Evolutionary conservation across 495 filamentous ascomycete species (phyloP).

Genomic region (Daldinia childiae): DNA sequence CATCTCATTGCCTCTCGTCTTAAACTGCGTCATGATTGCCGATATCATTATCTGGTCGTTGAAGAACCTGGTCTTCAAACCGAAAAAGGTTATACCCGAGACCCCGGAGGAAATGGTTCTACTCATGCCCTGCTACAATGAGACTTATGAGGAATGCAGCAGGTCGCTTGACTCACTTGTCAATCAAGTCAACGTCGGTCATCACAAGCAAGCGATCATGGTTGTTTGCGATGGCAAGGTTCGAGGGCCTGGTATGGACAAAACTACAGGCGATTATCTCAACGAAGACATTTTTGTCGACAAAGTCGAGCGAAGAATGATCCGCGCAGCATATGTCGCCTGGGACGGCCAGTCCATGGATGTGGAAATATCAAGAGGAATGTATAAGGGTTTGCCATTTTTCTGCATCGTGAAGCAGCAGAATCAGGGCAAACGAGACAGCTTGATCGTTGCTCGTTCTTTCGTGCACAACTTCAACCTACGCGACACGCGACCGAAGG

Average conservation of each 20-base stretch:
- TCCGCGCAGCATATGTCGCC: slow-evolving; percentile 64
- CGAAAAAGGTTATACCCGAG: slow-evolving; percentile 35
- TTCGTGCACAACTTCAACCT: slow-evolving; percentile 78
- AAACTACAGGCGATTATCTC: slow-evolving; percentile 74
- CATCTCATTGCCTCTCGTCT: slow-evolving; percentile 40
- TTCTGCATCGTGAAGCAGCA: slow-evolving; percentile 73
- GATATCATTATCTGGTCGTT: slow-evolving; percentile 23
- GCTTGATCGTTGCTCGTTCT: slow-evolving; percentile 79
- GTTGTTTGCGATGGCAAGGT: slow-evolving; percentile 81
- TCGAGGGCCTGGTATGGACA: slow-evolving; percentile 76
- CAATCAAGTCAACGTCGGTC: slow-evolving; percentile 38
- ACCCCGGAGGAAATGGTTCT: slow-evolving; percentile 43
- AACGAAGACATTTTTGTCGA: slow-evolving; percentile 74
- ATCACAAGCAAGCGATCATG: slow-evolving; percentile 71
- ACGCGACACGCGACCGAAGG: slow-evolving; percentile 29
- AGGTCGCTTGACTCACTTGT: slow-evolving; percentile 48
- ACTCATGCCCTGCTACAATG: slow-evolving; percentile 49
- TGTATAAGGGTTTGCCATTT: slow-evolving; percentile 71
- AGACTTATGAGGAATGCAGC: slow-evolving; percentile 43
- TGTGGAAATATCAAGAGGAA: slow-evolving; percentile 72
- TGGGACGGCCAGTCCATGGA: slow-evolving; percentile 83
- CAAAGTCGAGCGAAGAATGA: slow-evolving; percentile 68
- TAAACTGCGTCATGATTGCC: slow-evolving; percentile 43
- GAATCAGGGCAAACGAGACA: slow-evolving; percentile 82
- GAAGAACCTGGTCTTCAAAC: slow-evolving; percentile 32